Evolutionary conservation across 768 basidiomycete species (phyloP).

Genomic region (Hypsizygus marmoreus): DNA sequence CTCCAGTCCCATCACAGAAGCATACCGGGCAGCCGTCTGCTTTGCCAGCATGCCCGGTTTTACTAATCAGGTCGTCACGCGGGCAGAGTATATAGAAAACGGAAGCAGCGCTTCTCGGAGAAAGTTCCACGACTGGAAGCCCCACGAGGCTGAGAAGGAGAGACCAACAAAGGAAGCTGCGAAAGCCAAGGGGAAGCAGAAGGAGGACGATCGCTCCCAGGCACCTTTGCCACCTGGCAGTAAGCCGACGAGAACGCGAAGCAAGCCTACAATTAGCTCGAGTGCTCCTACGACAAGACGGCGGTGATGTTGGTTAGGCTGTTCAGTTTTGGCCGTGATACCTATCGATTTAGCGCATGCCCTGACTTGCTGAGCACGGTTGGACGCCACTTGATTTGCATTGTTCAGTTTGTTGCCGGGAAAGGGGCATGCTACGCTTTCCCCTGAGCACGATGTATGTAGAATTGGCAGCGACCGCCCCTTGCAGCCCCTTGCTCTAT

Average conservation of each 20-base stretch:
- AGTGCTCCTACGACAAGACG: constrained; percentile 14
- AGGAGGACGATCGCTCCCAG: constrained; percentile 34
- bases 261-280: constrained; percentile 11
- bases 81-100: constrained; percentile 83
- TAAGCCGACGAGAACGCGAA: constrained; percentile 20
- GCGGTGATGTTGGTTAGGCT: constrained; percentile 11
- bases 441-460: no score
- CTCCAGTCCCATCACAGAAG: constrained; percentile 66
- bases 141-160: constrained; percentile 36
- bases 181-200: constrained; percentile 31
- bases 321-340: constrained; percentile 1
- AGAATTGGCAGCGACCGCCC: no score
- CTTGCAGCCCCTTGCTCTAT: no score
- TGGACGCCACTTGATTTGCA: no score
- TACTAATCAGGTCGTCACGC: constrained; percentile 58
- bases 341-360: no score
- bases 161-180: constrained; percentile 31
- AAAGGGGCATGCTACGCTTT: no score
- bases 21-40: constrained; percentile 59
- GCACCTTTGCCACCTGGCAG: no score
- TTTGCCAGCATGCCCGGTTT: constrained; percentile 60
- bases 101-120: constrained; percentile 76
- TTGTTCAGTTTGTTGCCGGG: no score
- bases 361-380: no score
- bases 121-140: constrained; percentile 71